Conservation (phyloP, 2,329 filamentous ascomycete species). For the Diaporthe capsici region DNA sequence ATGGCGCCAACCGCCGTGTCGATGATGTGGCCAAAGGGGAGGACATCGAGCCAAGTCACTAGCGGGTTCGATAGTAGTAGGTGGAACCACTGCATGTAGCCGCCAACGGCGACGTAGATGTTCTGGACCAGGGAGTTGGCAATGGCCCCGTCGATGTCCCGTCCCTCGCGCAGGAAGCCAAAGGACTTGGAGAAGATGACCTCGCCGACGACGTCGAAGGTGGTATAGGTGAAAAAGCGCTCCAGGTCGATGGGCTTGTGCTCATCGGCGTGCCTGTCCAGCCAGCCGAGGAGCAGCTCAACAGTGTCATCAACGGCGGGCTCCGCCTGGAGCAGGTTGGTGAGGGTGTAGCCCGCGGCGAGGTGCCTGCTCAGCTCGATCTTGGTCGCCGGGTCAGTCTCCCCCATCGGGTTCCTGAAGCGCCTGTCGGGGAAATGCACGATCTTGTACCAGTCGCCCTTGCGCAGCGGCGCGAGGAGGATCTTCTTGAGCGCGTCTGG, state of each 20-base stretch:
- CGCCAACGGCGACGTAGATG: constrained; percentile 42
- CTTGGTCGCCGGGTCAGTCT: constrained; percentile 53
- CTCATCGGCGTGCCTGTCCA: constrained; percentile 43
- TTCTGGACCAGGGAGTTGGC: constrained; percentile 39
- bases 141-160: constrained; percentile 50
- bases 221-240: constrained; percentile 47
- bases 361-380: constrained; percentile 52
- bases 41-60: constrained; percentile 44
- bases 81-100: constrained; percentile 44
- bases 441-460: constrained; percentile 35
- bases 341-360: constrained; percentile 51
- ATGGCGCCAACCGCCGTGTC: constrained; percentile 43
- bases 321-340: constrained; percentile 48
- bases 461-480: constrained; percentile 18
- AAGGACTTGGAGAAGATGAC: constrained; percentile 50
- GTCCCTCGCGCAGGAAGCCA: constrained; percentile 47
- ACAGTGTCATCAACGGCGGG: constrained; percentile 42
- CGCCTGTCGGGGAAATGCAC: constrained; percentile 45
- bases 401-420: constrained; percentile 57
- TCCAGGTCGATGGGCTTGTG: constrained; percentile 42
- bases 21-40: constrained; percentile 46
- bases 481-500: constrained; percentile 6
- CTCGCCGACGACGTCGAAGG: constrained; percentile 52
- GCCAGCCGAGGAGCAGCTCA: constrained; percentile 42
- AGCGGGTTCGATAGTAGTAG: constrained; percentile 47